Conservation (phyloP, 208 protist genomes). For the Phytomonas francai region DNA sequence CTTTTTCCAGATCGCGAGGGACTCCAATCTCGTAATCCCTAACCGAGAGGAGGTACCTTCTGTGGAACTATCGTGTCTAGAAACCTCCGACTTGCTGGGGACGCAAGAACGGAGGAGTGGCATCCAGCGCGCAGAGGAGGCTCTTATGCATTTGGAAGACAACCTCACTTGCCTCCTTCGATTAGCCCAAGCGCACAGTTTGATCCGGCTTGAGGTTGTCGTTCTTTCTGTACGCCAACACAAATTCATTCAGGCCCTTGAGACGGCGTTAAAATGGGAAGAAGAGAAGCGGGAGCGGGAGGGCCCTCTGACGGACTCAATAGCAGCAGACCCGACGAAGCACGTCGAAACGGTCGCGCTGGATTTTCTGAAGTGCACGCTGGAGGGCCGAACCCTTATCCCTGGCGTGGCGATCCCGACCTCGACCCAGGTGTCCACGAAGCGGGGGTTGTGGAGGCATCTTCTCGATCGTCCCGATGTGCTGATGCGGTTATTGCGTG, state of each 20-base stretch:
- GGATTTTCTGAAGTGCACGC: constrained; percentile 25
- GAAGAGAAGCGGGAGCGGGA: constrained; percentile 4
- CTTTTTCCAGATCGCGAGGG: too few relatives aligned
- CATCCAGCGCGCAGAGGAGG: constrained; percentile 31
- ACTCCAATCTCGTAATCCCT: too few relatives aligned
- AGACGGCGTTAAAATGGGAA: constrained; percentile 22
- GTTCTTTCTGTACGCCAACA: constrained; percentile 42
- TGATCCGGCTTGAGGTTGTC: constrained; percentile 32
- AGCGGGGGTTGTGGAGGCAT: constrained; percentile 31
- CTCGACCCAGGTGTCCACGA: constrained; percentile 17
- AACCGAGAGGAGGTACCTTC: too few relatives aligned
- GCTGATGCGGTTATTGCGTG: constrained; percentile 27
- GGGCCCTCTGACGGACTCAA: too few relatives aligned
- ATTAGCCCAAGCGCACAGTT: constrained; percentile 30
- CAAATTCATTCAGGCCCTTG: constrained; percentile 51
- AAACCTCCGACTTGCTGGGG: too few relatives aligned
- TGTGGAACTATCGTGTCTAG: too few relatives aligned
- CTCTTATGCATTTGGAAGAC: constrained; percentile 47
- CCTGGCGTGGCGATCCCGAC: constrained; percentile 20
- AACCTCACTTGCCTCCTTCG: constrained; percentile 32
- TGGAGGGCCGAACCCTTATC: constrained; percentile 27
- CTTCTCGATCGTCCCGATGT: constrained; percentile 16
- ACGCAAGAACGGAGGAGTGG: background rate
- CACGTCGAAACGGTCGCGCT: constrained; percentile 17
- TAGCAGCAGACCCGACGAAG: background rate